phyloP scores from a whole-genome alignment of 768 basidiomycete genomes.

The Lentinula sp. region DNA sequence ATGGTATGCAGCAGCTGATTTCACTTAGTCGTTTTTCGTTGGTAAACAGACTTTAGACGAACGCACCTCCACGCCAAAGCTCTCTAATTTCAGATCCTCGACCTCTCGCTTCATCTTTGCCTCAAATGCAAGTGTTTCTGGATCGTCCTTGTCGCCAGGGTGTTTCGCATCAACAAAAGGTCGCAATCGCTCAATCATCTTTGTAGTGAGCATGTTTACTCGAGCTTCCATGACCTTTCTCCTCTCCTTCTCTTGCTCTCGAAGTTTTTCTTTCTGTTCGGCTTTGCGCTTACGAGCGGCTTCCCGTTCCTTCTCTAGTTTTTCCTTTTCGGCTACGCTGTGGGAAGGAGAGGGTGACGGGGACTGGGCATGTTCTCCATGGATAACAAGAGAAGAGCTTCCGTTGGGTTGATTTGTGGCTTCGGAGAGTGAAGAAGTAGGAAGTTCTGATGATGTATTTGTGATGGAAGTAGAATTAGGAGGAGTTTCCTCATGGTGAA shows the following conservation, averaged over 20 bases:
- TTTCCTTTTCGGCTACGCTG: constrained; percentile 35
- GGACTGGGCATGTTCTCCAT: constrained; percentile 12
- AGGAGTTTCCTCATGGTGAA: constrained; percentile 9
- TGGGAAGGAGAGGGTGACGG: constrained; percentile 15
- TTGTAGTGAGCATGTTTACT: constrained; percentile 65
- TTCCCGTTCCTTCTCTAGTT: constrained; percentile 32
- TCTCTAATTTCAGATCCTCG: constrained; percentile 94
- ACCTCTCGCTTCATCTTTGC: constrained; percentile 75
- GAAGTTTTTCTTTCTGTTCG: constrained; percentile 82
- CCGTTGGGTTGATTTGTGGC: constrained; percentile 9
- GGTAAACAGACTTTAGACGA: constrained; percentile 5
- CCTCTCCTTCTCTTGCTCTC: constrained; percentile 77
- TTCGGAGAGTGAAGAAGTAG: constrained; percentile 9
- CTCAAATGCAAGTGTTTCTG: constrained; percentile 78
- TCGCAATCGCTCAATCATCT: constrained; percentile 78
- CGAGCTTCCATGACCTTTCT: constrained; percentile 76
- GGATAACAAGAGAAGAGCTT: constrained; percentile 15
- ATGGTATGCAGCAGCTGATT: constrained; percentile 81
- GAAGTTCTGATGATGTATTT: neutral
- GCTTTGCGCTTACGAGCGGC: constrained; percentile 56
- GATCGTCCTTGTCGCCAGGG: constrained; percentile 75
- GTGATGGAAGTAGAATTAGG: constrained; percentile 5
- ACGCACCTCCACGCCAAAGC: constrained; percentile 90
- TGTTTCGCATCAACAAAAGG: constrained; percentile 89
- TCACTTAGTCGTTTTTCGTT: neutral